phyloP scores from a whole-genome alignment of 331 rosid species.

The Arachis monticola region DNA sequence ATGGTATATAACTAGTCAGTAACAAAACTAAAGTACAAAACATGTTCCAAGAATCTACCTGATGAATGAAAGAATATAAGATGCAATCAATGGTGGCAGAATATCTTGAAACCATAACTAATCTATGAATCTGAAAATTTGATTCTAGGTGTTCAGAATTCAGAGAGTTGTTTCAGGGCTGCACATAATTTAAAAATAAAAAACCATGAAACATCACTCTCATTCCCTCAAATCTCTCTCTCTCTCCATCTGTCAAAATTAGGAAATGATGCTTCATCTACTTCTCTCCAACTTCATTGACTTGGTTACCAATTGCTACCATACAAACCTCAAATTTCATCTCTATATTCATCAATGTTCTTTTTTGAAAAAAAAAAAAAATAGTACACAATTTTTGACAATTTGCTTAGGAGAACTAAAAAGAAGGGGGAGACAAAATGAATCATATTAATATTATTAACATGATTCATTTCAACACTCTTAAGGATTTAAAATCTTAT shows the following conservation, averaged over 20 bases:
- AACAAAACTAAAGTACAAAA: background rate
- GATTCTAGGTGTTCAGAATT: slow-evolving; percentile 54
- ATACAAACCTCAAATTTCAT: slow-evolving; percentile 55
- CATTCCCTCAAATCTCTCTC: slow-evolving; percentile 36
- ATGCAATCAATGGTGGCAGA: slow-evolving; percentile 71
- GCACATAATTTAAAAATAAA: slow-evolving; percentile 22
- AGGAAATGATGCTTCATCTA: slow-evolving; percentile 41
- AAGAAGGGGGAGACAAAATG: no score
- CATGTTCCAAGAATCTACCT: slow-evolving; percentile 55
- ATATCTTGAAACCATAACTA: slow-evolving; percentile 72
- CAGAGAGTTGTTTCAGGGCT: slow-evolving; percentile 59
- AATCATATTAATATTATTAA: no score
- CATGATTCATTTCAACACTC: no score
- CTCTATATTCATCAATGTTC: slow-evolving; percentile 41
- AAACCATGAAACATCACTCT: slow-evolving; percentile 71
- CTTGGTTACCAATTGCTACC: slow-evolving; percentile 22
- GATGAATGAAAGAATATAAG: slow-evolving; percentile 40
- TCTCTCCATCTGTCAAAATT: slow-evolving; percentile 39
- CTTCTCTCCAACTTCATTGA: slow-evolving; percentile 48
- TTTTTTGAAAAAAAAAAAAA: slow-evolving; percentile 26
- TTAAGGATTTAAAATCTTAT: no score
- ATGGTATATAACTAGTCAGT: background rate
- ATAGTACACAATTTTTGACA: no score
- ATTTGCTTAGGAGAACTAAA: no score
- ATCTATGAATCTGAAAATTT: slow-evolving; percentile 45